Conservation (phyloP, 352 stramenopile species). For the Pythium phragmitis region DNA sequence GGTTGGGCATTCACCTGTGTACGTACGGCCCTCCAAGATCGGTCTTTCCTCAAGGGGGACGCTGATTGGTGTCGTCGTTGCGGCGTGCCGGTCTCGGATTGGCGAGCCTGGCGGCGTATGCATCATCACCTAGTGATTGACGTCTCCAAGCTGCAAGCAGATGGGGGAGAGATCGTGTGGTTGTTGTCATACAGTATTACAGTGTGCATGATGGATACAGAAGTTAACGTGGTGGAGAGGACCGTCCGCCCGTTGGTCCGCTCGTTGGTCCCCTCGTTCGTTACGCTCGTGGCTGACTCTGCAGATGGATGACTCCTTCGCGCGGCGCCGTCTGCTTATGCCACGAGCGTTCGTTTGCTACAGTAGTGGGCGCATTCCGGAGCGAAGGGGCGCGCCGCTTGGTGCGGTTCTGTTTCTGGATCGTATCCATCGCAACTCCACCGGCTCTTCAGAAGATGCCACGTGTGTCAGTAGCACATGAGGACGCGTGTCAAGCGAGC, state of each 20-base stretch:
- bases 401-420: background rate
- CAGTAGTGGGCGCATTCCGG: background rate
- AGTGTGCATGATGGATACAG: no score
- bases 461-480: no score
- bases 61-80: no score
- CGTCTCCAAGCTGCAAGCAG: constrained; percentile 5
- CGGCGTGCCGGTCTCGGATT: background rate
- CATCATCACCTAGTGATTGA: background rate
- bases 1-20: background rate
- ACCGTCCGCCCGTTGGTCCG: background rate
- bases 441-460: background rate
- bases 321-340: background rate
- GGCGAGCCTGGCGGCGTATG: background rate
- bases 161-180: background rate
- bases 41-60: background rate
- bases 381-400: background rate
- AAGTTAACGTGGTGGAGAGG: background rate
- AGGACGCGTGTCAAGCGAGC: no score
- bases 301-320: background rate
- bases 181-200: background rate
- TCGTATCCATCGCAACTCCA: background rate
- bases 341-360: background rate
- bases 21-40: background rate
- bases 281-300: background rate
- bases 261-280: background rate